These are phyloP conservation scores for Musa acuminata DNA, from an alignment of 176 grass and related monocot species.

Conservation along the genomic window DNA sequence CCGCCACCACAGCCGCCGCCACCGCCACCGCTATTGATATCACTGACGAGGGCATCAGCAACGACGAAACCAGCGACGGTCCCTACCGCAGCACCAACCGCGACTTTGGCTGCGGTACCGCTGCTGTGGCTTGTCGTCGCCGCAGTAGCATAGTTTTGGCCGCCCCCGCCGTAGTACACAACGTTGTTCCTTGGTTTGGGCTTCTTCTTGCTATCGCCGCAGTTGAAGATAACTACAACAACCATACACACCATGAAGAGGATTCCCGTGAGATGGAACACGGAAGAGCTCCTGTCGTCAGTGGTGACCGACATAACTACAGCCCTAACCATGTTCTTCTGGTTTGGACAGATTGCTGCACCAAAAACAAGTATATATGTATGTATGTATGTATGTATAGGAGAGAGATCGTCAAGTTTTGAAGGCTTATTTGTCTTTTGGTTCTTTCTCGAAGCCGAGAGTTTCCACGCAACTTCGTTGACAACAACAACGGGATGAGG, in stretches of 20 bases:
- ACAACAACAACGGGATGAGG: too few species aligned
- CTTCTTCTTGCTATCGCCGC: conserved; percentile 24
- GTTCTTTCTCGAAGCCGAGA: too few species aligned
- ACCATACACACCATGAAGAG: conserved; percentile 1
- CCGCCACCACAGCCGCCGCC: background rate
- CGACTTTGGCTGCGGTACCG: background rate
- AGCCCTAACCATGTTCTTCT: too few species aligned
- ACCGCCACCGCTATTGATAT: background rate
- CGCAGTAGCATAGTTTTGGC: too few species aligned
- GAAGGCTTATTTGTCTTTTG: too few species aligned
- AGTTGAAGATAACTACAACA: conserved; percentile 33
- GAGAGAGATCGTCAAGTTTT: too few species aligned
- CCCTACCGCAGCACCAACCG: background rate
- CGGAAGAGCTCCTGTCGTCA: too few species aligned
- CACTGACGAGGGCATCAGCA: background rate
- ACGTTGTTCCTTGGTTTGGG: background rate
- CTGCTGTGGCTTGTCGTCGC: background rate
- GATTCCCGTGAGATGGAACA: background rate
- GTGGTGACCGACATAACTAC: too few species aligned
- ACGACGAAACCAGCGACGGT: background rate
- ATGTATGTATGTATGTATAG: too few species aligned
- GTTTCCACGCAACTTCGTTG: too few species aligned
- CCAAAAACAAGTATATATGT: too few species aligned
- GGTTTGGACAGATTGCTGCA: too few species aligned
- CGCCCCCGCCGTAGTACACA: background rate